A percentile compares a stretch with the other conserved stretches of the same genome.
These are phyloP conservation scores for Ascochyta lentis DNA, from an alignment of 2,329 filamentous ascomycete species.

Conservation along the genomic window DNA sequence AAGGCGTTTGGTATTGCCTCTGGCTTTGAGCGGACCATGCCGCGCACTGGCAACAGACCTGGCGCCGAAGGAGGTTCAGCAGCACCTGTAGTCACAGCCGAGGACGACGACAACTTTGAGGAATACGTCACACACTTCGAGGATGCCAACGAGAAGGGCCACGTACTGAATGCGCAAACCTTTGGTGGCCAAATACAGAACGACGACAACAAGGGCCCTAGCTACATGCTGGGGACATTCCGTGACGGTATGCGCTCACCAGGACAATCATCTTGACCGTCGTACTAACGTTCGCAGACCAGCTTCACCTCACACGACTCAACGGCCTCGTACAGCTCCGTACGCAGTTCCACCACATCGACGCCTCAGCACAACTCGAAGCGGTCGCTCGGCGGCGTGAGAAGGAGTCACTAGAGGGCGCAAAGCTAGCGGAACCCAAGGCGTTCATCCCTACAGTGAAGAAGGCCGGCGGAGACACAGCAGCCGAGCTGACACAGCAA, in stretches of 20 bases:
- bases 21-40: constrained; percentile 51
- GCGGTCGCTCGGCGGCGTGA: constrained; percentile 54
- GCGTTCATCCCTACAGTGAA: constrained; percentile 90
- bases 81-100: constrained; percentile 39
- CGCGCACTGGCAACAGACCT: constrained; percentile 35
- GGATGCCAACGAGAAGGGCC: constrained; percentile 71
- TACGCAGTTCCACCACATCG: constrained; percentile 90
- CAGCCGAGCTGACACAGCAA: constrained; percentile 73
- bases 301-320: constrained; percentile 85
- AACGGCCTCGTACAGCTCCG: constrained; percentile 86
- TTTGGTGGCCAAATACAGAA: constrained; percentile 81
- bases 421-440: constrained; percentile 64
- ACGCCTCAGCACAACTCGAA: constrained; percentile 79
- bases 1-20: constrained; percentile 56
- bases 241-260: constrained; percentile 67
- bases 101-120: constrained; percentile 71
- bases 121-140: constrained; percentile 61
- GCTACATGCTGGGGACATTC: constrained; percentile 93
- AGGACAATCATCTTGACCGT: neutral
- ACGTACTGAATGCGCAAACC: constrained; percentile 80
- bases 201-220: constrained; percentile 71
- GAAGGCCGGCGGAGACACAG: constrained; percentile 71
- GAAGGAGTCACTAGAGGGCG: constrained; percentile 55
- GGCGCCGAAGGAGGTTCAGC: constrained; percentile 31
- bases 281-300: constrained; percentile 59